Base-by-base conservation (phyloP, 2,329 filamentous ascomycete genomes). In the Alternaria longipes region DNA sequence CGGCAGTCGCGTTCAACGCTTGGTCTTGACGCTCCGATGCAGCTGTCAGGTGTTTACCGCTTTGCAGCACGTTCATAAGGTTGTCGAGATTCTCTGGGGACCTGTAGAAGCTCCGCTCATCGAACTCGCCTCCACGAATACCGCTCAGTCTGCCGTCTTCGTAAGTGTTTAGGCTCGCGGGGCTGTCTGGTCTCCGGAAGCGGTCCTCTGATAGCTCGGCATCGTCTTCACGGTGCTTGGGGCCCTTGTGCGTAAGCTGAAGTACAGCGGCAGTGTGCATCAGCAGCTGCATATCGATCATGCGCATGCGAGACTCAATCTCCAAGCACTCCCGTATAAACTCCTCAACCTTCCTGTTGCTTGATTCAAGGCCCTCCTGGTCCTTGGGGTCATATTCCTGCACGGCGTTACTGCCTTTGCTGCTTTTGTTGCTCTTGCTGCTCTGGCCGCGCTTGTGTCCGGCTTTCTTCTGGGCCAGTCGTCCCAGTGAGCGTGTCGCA, bases 201-300 rank as follows among this genome's bases (percentile, higher is more conserved):
- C 66, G 69, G 30, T 71, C 73, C 6, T 77, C 70, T 28, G 68
- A 57, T 20, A 72, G 34, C 77, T 81, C 78, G 14, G 83, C 80
- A 8, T 82, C 77, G 4, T 80, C 71, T 55, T 81, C 82, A 67
- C 86, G 87, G 72, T 87, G 90, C 59, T 84, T 83, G n/a, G 90
- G 84, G 0, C 87, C 88, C 70, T 90, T 91, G 79, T 98, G 94
- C 8, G 94, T 96, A 78, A 97, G 86, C 75, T 97, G 93, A 55
- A 99, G 82, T 40, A 99, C 92, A 45, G 92, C 94, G 14, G 95
- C 94, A 0, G 94, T 98, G 77, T 99, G 95, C 77, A 94, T 89
- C 52, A 98, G 82, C 45, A 99, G 82, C 63, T 89, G 87, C 70
- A 87, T 87, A 72, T 96, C 91, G 86, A 60, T 90, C 86, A 81